A percentile compares a stretch with the other conserved stretches of the same genome.
Conservation (phyloP, 108 stramenopile genomes). For the Schizochytrium sp. region DNA sequence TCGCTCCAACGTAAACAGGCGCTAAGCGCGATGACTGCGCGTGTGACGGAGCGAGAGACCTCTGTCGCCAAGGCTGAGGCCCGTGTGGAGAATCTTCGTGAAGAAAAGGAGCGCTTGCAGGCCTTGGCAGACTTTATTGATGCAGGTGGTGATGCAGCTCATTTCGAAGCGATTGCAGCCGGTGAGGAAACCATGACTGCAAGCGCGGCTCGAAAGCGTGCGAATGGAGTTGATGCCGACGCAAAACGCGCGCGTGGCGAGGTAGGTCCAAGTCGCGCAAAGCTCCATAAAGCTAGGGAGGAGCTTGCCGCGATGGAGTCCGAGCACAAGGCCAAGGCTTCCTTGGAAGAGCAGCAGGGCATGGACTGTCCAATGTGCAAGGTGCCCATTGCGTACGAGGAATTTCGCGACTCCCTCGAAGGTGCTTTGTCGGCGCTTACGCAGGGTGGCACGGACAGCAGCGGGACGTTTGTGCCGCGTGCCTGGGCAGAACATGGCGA, state of each 20-base stretch:
- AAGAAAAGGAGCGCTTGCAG: neutral
- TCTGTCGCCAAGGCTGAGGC: neutral
- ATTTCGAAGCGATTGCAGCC: neutral
- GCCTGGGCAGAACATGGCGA: neutral
- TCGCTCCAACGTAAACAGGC: neutral
- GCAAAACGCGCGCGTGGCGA: neutral
- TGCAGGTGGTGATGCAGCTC: neutral
- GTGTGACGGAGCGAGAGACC: neutral
- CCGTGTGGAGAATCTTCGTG: neutral
- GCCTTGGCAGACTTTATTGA: neutral
- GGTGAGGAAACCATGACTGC: neutral
- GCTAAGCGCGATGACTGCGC: neutral
- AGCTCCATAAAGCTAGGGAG: neutral
- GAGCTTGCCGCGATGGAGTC: neutral
- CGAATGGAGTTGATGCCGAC: neutral
- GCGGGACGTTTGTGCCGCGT: neutral
- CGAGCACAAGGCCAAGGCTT: neutral
- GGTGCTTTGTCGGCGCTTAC: neutral
- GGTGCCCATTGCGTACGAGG: neutral
- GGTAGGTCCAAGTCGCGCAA: neutral
- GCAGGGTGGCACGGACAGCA: neutral
- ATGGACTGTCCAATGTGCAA: conserved; percentile 2
- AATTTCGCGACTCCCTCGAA: neutral
- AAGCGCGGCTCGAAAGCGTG: neutral
- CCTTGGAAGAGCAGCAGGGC: neutral